Conservation (phyloP, 73 alveolate genomes). For the Paramecium octaurelia region DNA sequence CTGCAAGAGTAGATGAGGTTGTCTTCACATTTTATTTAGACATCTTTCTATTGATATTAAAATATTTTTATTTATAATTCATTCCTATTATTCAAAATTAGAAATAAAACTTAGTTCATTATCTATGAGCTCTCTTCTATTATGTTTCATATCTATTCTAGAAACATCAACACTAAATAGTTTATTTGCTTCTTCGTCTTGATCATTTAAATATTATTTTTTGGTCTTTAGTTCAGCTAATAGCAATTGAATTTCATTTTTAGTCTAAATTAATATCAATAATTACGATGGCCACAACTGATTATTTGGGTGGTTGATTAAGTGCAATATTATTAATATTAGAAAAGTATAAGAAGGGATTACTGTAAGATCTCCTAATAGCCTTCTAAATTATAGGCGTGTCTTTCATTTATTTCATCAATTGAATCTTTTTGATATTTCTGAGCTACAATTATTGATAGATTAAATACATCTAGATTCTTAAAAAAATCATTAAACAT, state of each 20-base stretch:
- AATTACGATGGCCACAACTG: not conserved
- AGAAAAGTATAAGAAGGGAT: constrained; percentile 38
- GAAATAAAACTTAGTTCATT: constrained; percentile 18
- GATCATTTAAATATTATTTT: not conserved
- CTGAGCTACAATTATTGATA: not conserved
- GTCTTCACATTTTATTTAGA: not conserved
- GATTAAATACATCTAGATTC: not conserved
- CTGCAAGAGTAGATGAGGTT: not conserved
- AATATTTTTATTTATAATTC: not conserved
- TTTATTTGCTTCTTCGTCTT: not conserved
- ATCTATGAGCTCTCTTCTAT: not conserved
- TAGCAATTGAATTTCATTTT: not conserved
- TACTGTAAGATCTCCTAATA: constrained; percentile 7
- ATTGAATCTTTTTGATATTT: not conserved
- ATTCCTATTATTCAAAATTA: constrained; percentile 7
- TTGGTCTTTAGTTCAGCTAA: constrained; percentile 11
- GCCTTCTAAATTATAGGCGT: not conserved
- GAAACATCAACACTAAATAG: constrained; percentile 26
- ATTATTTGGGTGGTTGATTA: not conserved
- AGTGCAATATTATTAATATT: not conserved
- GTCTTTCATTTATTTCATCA: not conserved
- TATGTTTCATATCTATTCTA: not conserved
- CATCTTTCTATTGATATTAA: not conserved
- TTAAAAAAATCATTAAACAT: not conserved
- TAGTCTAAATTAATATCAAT: not conserved